phyloP scores from a whole-genome alignment of 805 yeast species.

The Teunomyces pallodes region DNA sequence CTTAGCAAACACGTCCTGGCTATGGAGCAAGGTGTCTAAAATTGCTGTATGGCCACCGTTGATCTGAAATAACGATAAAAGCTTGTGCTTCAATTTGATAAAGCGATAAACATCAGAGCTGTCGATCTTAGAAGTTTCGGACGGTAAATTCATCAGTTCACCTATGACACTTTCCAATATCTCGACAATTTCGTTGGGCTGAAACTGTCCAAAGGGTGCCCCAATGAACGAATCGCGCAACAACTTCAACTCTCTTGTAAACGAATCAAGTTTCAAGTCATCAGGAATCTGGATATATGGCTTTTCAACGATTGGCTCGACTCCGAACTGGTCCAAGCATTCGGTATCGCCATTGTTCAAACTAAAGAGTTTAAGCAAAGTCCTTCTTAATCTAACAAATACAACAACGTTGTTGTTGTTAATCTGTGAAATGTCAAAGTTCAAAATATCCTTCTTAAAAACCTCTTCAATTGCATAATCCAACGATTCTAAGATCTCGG shows the following conservation, averaged over 20 bases:
- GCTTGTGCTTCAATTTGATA: slow-evolving; percentile 15
- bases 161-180: slow-evolving; percentile 15
- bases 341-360: slow-evolving; percentile 6
- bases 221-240: slow-evolving; percentile 12
- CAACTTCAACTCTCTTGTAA: slow-evolving; percentile 16
- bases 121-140: slow-evolving; percentile 12
- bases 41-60: slow-evolving; percentile 61
- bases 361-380: slow-evolving; percentile 6
- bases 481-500: slow-evolving; percentile 10
- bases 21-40: slow-evolving; percentile 55
- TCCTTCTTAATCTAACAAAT: slow-evolving; percentile 5
- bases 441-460: slow-evolving; percentile 1
- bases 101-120: slow-evolving; percentile 12
- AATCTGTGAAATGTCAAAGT: background rate
- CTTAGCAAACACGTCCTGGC: slow-evolving; percentile 28
- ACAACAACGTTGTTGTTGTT: slow-evolving; percentile 2
- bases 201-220: slow-evolving; percentile 5
- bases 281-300: slow-evolving; percentile 18
- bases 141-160: slow-evolving; percentile 10
- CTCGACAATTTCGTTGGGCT: slow-evolving; percentile 13
- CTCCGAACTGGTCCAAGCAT: slow-evolving; percentile 7
- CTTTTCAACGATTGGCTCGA: background rate
- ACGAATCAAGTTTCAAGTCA: slow-evolving; percentile 14
- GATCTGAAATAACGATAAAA: slow-evolving; percentile 33
- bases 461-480: slow-evolving; percentile 3